phyloP scores from a whole-genome alignment of 1,284 basidiomycete genomes.

The Phellinidium pouzarii region DNA sequence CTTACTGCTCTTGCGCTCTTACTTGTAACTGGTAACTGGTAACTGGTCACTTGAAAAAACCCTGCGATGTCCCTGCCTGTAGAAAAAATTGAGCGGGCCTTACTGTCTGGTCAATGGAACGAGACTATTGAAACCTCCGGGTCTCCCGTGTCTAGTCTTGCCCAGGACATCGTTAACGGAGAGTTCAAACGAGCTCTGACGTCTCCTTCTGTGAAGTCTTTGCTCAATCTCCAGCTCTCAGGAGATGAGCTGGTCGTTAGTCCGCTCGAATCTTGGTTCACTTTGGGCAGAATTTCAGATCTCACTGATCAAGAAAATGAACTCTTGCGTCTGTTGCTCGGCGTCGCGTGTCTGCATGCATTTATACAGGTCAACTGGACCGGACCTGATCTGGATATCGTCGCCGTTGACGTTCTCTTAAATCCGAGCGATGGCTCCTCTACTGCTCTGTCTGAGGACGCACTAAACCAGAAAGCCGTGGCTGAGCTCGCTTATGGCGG shows the following conservation, averaged over 20 bases:
- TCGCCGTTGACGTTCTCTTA: constrained; percentile 45
- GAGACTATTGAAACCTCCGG: not conserved
- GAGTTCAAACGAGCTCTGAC: constrained; percentile 15
- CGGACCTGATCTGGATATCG: constrained; percentile 77
- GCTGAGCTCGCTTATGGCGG: constrained; percentile 79
- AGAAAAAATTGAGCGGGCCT: constrained; percentile 9
- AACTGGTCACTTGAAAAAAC: not conserved
- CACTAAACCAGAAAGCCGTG: constrained; percentile 62
- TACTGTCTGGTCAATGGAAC: constrained; percentile 15
- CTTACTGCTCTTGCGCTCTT: not conserved
- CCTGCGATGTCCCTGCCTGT: constrained; percentile 10
- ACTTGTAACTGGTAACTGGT: not conserved
- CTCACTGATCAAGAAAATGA: constrained; percentile 33
- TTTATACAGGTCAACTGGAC: constrained; percentile 98
- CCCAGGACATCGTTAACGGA: constrained; percentile 11
- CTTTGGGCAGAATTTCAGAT: not conserved
- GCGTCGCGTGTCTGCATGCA: constrained; percentile 77
- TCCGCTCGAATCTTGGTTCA: constrained; percentile 14
- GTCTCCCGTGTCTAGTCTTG: constrained; percentile 3
- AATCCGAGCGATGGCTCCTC: constrained; percentile 27
- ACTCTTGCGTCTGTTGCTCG: constrained; percentile 57
- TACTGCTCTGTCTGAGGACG: constrained; percentile 38
- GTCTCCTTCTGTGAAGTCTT: constrained; percentile 1
- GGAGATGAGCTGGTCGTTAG: not conserved
- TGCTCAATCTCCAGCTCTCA: constrained; percentile 11